Evolutionary conservation across 208 protist genomes (phyloP).

Genomic region (Vickermania ingenoplastis): DNA sequence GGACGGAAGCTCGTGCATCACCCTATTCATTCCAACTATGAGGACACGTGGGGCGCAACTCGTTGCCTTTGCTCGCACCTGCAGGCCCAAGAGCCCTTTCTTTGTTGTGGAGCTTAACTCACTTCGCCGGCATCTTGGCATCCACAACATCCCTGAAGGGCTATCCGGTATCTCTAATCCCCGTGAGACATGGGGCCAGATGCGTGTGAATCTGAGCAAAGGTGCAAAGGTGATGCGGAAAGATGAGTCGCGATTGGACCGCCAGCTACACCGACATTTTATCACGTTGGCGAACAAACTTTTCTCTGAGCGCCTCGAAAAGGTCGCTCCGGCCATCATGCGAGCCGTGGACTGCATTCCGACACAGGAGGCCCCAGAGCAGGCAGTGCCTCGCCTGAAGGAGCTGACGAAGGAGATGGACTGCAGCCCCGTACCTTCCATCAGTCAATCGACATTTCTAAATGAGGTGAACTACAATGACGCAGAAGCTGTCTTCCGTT

Average conservation of each 20-base stretch:
- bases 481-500: slow-evolving; percentile 78
- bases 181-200: slow-evolving; percentile 54
- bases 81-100: slow-evolving; percentile 85
- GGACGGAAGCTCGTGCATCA: slow-evolving; percentile 83
- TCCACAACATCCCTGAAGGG: slow-evolving; percentile 46
- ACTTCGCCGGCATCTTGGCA: slow-evolving; percentile 62
- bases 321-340: slow-evolving; percentile 67
- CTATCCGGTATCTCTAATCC: slow-evolving; percentile 48
- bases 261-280: slow-evolving; percentile 68
- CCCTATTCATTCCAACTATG: slow-evolving; percentile 77
- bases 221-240: slow-evolving; percentile 29
- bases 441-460: slow-evolving; percentile 62
- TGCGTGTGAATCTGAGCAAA: slow-evolving; percentile 66
- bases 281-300: slow-evolving; percentile 81
- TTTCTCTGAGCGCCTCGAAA: slow-evolving; percentile 78
- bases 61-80: slow-evolving; percentile 80
- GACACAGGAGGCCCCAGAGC: slow-evolving; percentile 26
- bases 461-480: slow-evolving; percentile 85
- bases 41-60: slow-evolving; percentile 66
- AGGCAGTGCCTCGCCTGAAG: slow-evolving; percentile 22
- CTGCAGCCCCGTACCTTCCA: slow-evolving; percentile 53
- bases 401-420: slow-evolving; percentile 28
- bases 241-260: slow-evolving; percentile 60
- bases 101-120: slow-evolving; percentile 78
- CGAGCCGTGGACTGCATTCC: slow-evolving; percentile 72